Evolutionary conservation across 2,329 filamentous ascomycete genomes (phyloP).

Genomic region (Cytospora piceicola): DNA sequence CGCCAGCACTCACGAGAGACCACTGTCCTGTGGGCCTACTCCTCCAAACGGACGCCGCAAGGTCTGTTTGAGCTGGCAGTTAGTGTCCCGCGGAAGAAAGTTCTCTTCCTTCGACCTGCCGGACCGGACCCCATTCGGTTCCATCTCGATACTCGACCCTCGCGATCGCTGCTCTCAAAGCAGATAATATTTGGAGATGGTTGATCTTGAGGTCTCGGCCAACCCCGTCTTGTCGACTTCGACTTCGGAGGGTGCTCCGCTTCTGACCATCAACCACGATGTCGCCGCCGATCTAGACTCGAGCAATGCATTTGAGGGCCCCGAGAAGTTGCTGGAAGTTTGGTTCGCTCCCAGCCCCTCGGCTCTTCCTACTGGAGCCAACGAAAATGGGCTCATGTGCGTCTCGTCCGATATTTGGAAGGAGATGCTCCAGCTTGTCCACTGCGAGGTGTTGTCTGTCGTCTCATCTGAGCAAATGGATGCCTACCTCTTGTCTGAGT

Average conservation of each 20-base stretch:
- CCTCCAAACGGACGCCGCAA: slow-evolving; percentile 92
- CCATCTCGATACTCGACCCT: slow-evolving; percentile 32
- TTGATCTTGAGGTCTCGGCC: slow-evolving; percentile 77
- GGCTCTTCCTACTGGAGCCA: slow-evolving; percentile 70
- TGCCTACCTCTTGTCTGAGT: slow-evolving; percentile 95
- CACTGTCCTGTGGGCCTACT: slow-evolving; percentile 89
- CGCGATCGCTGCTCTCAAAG: slow-evolving; percentile 32
- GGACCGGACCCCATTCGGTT: slow-evolving; percentile 26
- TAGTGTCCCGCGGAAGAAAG: slow-evolving; percentile 84
- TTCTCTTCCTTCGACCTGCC: slow-evolving; percentile 34
- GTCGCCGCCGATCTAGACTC: slow-evolving; percentile 92
- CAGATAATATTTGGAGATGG: slow-evolving; percentile 67
- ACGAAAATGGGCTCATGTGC: slow-evolving; percentile 80
- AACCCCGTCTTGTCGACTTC: slow-evolving; percentile 73
- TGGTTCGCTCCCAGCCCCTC: slow-evolving; percentile 89
- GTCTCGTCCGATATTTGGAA: slow-evolving; percentile 88
- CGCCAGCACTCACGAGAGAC: slow-evolving; percentile 73
- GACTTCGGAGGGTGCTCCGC: slow-evolving; percentile 79
- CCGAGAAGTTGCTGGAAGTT: slow-evolving; percentile 97
- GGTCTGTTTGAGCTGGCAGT: slow-evolving; percentile 96
- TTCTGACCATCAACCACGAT: slow-evolving; percentile 95
- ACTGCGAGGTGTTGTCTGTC: slow-evolving; percentile 96
- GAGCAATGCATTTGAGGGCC: slow-evolving; percentile 94
- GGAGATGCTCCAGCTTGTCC: slow-evolving; percentile 95
- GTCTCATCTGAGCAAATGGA: slow-evolving; percentile 93